phyloP scores from a whole-genome alignment of 306 rosid genomes.

The Cucurbita argyrosperma region DNA sequence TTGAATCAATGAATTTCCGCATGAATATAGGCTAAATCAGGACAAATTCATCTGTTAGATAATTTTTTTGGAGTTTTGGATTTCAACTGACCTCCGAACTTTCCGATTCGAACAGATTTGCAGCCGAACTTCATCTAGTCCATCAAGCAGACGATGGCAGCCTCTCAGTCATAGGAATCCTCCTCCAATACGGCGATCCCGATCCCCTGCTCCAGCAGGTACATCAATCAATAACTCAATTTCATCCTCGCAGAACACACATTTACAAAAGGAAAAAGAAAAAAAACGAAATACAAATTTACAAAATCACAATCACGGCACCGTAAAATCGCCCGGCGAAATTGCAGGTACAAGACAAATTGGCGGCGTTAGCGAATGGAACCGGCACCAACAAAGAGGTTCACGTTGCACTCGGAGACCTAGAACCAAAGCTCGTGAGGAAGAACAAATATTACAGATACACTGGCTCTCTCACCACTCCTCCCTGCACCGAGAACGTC shows the following conservation, averaged over 20 bases:
- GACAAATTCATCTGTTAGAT: background rate
- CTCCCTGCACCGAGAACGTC: conserved; percentile 69
- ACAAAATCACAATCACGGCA: background rate
- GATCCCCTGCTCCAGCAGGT: conserved; percentile 51
- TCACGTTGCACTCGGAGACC: conserved; percentile 27
- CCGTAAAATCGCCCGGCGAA: background rate
- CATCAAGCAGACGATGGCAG: conserved; percentile 36
- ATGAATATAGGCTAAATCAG: background rate
- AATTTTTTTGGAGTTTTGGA: background rate
- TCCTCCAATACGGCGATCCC: conserved; percentile 35
- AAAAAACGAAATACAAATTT: too few relatives aligned
- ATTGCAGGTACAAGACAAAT: conserved; percentile 33
- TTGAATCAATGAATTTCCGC: too few relatives aligned
- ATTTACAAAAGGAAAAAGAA: background rate
- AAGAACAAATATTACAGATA: conserved; percentile 47
- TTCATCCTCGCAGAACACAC: background rate
- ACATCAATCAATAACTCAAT: background rate
- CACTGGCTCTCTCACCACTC: conserved; percentile 69
- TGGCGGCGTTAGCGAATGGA: conserved; percentile 28
- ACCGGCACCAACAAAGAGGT: conserved; percentile 16
- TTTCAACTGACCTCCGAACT: background rate
- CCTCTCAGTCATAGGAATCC: conserved; percentile 38
- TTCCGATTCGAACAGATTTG: background rate
- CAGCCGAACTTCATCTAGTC: conserved; percentile 58
- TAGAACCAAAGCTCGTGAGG: conserved; percentile 21